Percentiles rank a stretch among this genome's conserved stretches.
Conservation (phyloP, 352 stramenopile genomes). For the Globisporangium radiosum region DNA sequence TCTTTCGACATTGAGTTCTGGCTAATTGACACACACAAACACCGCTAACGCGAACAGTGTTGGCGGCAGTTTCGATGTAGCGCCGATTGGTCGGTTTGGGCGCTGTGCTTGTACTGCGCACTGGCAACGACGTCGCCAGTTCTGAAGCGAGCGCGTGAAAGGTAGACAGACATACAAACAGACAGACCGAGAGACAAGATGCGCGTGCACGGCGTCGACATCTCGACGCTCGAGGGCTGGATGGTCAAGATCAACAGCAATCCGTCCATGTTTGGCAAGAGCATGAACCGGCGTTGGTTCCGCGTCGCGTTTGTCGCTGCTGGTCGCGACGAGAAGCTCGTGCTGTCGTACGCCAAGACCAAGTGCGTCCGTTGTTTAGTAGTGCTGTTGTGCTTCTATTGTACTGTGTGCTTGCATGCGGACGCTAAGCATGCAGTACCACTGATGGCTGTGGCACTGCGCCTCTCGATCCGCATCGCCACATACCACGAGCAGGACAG, state of each 20-base stretch:
- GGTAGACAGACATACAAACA: constrained; percentile 13
- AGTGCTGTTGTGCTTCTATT: too few species aligned
- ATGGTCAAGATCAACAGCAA: constrained; percentile 87
- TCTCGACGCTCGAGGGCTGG: constrained; percentile 78
- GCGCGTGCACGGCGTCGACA: constrained; percentile 73
- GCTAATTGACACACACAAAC: too few species aligned
- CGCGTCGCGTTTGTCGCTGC: constrained; percentile 50
- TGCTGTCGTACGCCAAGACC: constrained; percentile 76
- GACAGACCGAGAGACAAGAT: constrained; percentile 2
- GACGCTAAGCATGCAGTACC: not conserved
- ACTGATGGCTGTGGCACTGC: not conserved
- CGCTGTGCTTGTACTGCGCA: too few species aligned
- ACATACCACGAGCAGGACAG: constrained; percentile 23
- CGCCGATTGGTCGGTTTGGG: too few species aligned
- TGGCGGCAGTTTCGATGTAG: too few species aligned
- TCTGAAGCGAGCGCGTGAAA: too few species aligned
- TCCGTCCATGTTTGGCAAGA: constrained; percentile 72
- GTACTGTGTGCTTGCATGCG: not conserved
- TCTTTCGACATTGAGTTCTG: too few species aligned
- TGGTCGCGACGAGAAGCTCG: constrained; percentile 45
- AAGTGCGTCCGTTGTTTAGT: constrained; percentile 34
- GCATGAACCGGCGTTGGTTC: constrained; percentile 73
- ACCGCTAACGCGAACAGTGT: too few species aligned
- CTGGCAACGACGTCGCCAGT: too few species aligned
- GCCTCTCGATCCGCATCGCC: too few species aligned